Evolutionary conservation across 495 filamentous ascomycete species (phyloP).

Genomic region (Pyrenula massariospora): DNA sequence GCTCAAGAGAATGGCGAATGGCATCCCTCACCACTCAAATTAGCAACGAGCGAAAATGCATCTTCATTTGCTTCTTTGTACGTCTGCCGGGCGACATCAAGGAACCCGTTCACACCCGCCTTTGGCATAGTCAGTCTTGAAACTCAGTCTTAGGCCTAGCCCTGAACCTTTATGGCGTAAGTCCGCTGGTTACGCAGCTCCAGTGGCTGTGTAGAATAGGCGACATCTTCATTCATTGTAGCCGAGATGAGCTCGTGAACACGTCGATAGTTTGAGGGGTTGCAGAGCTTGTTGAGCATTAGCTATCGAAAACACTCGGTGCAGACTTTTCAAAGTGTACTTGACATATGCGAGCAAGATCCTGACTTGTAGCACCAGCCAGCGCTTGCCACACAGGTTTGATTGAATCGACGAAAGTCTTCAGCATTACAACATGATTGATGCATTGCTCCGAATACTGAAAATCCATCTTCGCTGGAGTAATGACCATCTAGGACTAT

Average conservation of each 20-base stretch:
- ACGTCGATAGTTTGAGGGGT: conserved; percentile 41
- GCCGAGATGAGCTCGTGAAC: conserved; percentile 53
- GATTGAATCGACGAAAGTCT: conserved; percentile 62
- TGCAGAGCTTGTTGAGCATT: conserved; percentile 40
- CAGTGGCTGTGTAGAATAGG: conserved; percentile 66
- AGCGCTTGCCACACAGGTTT: conserved; percentile 58
- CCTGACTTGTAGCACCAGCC: conserved; percentile 45
- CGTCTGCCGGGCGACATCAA: conserved; percentile 76
- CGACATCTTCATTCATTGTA: conserved; percentile 71
- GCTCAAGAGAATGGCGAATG: not conserved
- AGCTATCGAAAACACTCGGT: not conserved
- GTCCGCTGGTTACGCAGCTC: conserved; percentile 86
- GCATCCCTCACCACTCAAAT: conserved; percentile 39
- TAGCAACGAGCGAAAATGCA: conserved; percentile 55
- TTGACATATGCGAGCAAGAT: conserved; percentile 55
- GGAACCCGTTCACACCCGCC: conserved; percentile 73
- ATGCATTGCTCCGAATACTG: conserved; percentile 65
- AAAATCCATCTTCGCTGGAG: conserved; percentile 53
- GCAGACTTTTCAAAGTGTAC: conserved; percentile 17
- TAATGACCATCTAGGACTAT: conserved; percentile 46
- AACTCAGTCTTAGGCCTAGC: not conserved
- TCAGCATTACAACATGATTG: conserved; percentile 81
- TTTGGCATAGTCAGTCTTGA: conserved; percentile 19
- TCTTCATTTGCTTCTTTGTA: conserved; percentile 79
- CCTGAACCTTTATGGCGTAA: conserved; percentile 71